These are phyloP conservation scores for Mitragyna speciosa DNA, from an alignment of 257 asterid species.

Conservation along the genomic window DNA sequence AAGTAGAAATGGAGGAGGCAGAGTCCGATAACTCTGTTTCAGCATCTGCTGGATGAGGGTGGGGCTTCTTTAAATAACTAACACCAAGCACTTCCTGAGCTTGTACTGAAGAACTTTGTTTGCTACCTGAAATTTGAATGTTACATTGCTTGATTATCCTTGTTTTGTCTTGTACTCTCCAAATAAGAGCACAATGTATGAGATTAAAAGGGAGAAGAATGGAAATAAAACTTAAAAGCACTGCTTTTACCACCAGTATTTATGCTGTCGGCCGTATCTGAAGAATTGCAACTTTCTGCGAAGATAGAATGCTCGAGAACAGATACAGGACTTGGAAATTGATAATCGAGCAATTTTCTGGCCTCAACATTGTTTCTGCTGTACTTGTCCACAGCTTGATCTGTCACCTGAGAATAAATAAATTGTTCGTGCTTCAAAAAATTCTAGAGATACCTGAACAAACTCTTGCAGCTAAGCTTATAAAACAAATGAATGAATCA, in stretches of 20 bases:
- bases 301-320: slow-evolving; percentile 39
- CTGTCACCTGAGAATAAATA: slow-evolving; percentile 35
- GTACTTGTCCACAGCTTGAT: slow-evolving; percentile 34
- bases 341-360: slow-evolving; percentile 38
- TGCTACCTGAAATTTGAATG: slow-evolving; percentile 52
- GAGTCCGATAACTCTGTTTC: slow-evolving; percentile 74
- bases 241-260: slow-evolving; percentile 49
- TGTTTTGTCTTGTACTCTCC: not conserved
- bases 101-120: slow-evolving; percentile 54
- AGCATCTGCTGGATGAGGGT: slow-evolving; percentile 41
- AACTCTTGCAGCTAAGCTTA: not conserved
- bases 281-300: slow-evolving; percentile 46
- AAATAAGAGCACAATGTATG: no score
- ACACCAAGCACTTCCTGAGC: slow-evolving; percentile 53
- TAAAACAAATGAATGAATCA: not conserved
- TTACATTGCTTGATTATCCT: slow-evolving; percentile 7
- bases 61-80: slow-evolving; percentile 33
- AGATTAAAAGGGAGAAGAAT: not conserved
- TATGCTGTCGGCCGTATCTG: slow-evolving; percentile 49
- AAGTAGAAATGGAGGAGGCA: slow-evolving; percentile 57
- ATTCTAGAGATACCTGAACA: not conserved
- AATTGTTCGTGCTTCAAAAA: not conserved
- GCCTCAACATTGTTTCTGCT: slow-evolving; percentile 31
- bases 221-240: not conserved
- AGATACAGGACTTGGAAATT: slow-evolving; percentile 45